Percentiles rank a stretch among this genome's conserved stretches.
Conservation (phyloP, 2,329 filamentous ascomycete species). For the Diaporthe longicolla region DNA sequence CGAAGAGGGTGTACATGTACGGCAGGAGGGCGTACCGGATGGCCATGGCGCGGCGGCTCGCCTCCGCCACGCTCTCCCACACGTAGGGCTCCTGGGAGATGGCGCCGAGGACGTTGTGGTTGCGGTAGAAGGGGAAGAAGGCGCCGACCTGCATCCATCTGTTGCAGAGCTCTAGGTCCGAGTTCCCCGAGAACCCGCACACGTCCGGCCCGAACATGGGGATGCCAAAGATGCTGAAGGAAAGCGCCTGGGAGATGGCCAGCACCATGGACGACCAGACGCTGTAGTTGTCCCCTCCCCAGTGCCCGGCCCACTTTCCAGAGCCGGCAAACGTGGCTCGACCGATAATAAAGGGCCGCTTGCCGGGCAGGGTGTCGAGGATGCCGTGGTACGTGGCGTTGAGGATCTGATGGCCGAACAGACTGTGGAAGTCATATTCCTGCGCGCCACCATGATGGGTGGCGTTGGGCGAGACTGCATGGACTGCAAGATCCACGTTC, state of each 20-base stretch:
- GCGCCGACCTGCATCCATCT: conserved; percentile 71
- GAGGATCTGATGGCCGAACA: conserved; percentile 82
- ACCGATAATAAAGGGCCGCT: conserved; percentile 86
- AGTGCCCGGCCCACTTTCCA: conserved; percentile 83
- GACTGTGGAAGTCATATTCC: conserved; percentile 84
- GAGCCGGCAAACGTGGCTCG: conserved; percentile 85
- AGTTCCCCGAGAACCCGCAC: conserved; percentile 79
- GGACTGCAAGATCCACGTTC: conserved; percentile 78
- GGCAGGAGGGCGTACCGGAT: conserved; percentile 80
- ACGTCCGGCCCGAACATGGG: conserved; percentile 83
- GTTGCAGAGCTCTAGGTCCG: conserved; percentile 78
- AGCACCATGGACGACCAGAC: conserved; percentile 82
- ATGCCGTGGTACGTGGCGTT: conserved; percentile 83
- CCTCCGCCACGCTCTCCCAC: conserved; percentile 76
- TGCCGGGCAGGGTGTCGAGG: conserved; percentile 72
- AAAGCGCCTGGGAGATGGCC: conserved; percentile 82
- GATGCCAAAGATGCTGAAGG: conserved; percentile 80
- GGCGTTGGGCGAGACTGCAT: conserved; percentile 82
- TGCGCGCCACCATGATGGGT: conserved; percentile 79
- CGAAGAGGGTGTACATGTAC: conserved; percentile 83
- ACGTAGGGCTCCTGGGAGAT: conserved; percentile 79
- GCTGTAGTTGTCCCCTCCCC: conserved; percentile 83
- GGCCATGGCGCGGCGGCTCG: conserved; percentile 75
- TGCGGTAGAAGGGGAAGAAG: conserved; percentile 85
- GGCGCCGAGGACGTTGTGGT: conserved; percentile 77